phyloP scores from a whole-genome alignment of 2,329 filamentous ascomycete species.

The Arthrocladium fulminans region DNA sequence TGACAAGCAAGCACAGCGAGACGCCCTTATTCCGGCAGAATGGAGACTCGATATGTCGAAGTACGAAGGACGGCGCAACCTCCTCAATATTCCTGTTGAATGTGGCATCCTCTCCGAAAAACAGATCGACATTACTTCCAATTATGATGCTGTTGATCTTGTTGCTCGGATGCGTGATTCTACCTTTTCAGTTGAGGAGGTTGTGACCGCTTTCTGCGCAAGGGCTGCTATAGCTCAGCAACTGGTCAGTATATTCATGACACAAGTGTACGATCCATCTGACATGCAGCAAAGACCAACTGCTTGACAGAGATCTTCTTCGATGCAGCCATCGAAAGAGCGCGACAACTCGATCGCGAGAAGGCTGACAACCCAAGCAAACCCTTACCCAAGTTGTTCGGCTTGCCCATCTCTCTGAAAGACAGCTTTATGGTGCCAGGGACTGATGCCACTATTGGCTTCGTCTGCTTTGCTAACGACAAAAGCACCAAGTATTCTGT shows the following conservation, averaged over 20 bases:
- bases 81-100: conserved; percentile 29
- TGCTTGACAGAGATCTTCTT: conserved; percentile 40
- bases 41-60: conserved; percentile 21
- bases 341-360: conserved; percentile 57
- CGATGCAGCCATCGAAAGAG: conserved; percentile 36
- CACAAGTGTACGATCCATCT: neutral
- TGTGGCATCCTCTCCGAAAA: conserved; percentile 36
- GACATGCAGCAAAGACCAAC: conserved; percentile 13
- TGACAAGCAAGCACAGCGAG: conserved; percentile 13
- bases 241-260: conserved; percentile 39
- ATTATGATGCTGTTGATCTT: conserved; percentile 37
- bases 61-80: conserved; percentile 18
- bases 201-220: conserved; percentile 37
- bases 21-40: conserved; percentile 21
- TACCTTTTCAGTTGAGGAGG: conserved; percentile 20
- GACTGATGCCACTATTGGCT: conserved; percentile 26
- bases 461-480: conserved; percentile 18
- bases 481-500: conserved; percentile 22
- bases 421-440: conserved; percentile 26
- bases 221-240: conserved; percentile 33
- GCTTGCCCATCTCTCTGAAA: conserved; percentile 17
- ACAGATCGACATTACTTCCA: conserved; percentile 42
- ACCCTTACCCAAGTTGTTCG: conserved; percentile 14
- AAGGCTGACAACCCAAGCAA: conserved; percentile 47
- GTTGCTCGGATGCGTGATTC: conserved; percentile 12